Base-by-base conservation (phyloP, 768 basidiomycete species). In the Kwoniella dendrophila region DNA sequence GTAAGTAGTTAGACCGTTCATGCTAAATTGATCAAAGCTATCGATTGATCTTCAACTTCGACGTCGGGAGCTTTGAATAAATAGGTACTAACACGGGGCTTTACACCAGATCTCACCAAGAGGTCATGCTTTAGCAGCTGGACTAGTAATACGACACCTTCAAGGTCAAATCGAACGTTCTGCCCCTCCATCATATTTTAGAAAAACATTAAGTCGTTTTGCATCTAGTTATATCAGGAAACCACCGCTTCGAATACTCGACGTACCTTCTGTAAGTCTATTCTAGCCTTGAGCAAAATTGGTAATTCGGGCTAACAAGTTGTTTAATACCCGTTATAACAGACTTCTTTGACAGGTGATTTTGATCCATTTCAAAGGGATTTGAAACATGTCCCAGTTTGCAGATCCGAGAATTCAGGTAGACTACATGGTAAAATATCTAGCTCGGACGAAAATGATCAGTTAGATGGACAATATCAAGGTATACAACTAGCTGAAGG, bases 71-170 rank as follows among this genome's bases (percentile, higher is more conserved):
- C 11, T 30, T 41, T 22, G 16, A 48, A 30, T 22, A 26, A 18
- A 24, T 33, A 24, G 1, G 24, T 34, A 16, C 51, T 53, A 33
- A 32, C 29, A 26, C 29, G 20, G 20, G 3, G 36, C 36, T 38
- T 59, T 40, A 27, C n/a, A 5, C 33, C 20, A 74, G 73, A 70
- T 74, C 30, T 74, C 73, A 4, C 64, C 70, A 44, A 33, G 64
- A 22, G 73, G 73, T n/a, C 73, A 74, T 44, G 64, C 62, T 4
- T 63, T 74, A 0, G 68, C 67, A 6, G 73, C 70, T 12, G 62
- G 65, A 18, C 34, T 74, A 33, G 65, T 70, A 2, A 72, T 72
- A 2, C 59, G 62, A 7, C 72, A 72, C 38, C 50, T 74, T 2
- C 34, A 51, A 12, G 62, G 61, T 8, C 73, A 74, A 53, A 58